These are phyloP conservation scores for Penicillium subrubescens DNA, from an alignment of 495 filamentous ascomycete genomes.

Conservation along the genomic window DNA sequence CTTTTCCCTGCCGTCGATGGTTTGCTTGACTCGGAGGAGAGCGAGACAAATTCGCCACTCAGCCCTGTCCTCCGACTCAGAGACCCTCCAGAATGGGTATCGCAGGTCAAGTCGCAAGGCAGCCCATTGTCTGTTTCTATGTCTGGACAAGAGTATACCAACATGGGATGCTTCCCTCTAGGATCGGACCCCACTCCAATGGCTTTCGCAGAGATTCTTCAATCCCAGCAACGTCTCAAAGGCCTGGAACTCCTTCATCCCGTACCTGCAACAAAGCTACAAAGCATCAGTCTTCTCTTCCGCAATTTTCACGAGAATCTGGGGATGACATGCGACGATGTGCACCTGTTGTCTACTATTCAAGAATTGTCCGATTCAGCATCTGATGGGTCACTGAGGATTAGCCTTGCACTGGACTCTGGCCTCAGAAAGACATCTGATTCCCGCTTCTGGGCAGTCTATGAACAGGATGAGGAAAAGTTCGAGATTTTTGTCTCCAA, in stretches of 20 bases:
- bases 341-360: slow-evolving; percentile 29
- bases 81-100: slow-evolving; percentile 46
- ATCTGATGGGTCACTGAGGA: slow-evolving; percentile 30
- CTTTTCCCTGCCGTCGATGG: slow-evolving; percentile 33
- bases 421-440: slow-evolving; percentile 53
- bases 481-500: slow-evolving; percentile 58
- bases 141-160: slow-evolving; percentile 44
- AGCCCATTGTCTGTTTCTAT: slow-evolving; percentile 55
- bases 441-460: slow-evolving; percentile 58
- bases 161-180: slow-evolving; percentile 60
- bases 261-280: slow-evolving; percentile 38
- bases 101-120: slow-evolving; percentile 37
- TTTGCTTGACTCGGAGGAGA: slow-evolving; percentile 32
- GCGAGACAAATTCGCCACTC: slow-evolving; percentile 7
- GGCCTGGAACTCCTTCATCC: slow-evolving; percentile 49
- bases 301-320: slow-evolving; percentile 35
- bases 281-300: slow-evolving; percentile 36
- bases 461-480: slow-evolving; percentile 45
- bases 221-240: slow-evolving; percentile 52
- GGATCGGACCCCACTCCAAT: slow-evolving; percentile 46
- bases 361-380: slow-evolving; percentile 38
- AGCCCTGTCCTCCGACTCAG: slow-evolving; percentile 22
- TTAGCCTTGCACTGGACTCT: slow-evolving; percentile 55
- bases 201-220: slow-evolving; percentile 52
- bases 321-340: slow-evolving; percentile 14